A percentile compares a stretch with the other conserved stretches of the same genome.
These are phyloP conservation scores for Boeremia exigua DNA, from an alignment of 2,329 filamentous ascomycete species.

Conservation along the genomic window DNA sequence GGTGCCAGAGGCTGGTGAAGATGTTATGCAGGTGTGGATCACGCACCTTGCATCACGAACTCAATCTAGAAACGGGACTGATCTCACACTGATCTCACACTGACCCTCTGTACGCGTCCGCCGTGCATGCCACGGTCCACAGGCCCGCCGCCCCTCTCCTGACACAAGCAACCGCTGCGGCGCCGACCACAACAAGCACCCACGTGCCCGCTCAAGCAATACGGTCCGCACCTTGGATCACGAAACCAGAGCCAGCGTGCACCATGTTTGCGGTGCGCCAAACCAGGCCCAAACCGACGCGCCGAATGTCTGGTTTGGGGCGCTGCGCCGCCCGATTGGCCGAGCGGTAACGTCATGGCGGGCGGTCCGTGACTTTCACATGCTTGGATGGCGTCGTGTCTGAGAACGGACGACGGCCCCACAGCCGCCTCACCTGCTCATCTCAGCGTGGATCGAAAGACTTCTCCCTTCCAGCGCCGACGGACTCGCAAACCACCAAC, in stretches of 20 bases:
- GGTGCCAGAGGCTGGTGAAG: not conserved
- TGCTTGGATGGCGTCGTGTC: slow-evolving; percentile 6
- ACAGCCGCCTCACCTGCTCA: slow-evolving; percentile 20
- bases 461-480: not conserved
- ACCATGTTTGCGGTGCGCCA: not conserved
- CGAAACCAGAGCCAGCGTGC: not conserved
- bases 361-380: slow-evolving; percentile 21
- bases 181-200: slow-evolving; percentile 6
- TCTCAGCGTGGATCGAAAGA: slow-evolving; percentile 10
- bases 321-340: slow-evolving; percentile 17
- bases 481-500: not conserved
- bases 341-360: slow-evolving; percentile 15
- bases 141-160: not conserved
- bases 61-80: slow-evolving; percentile 6
- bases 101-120: slow-evolving; percentile 7
- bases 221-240: slow-evolving; percentile 5
- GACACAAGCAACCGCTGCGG: not conserved
- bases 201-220: slow-evolving; percentile 16
- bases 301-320: slow-evolving; percentile 5
- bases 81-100: not conserved
- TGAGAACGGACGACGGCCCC: slow-evolving; percentile 21
- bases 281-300: slow-evolving; percentile 6
- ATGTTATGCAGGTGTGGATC: slow-evolving; percentile 9
- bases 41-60: slow-evolving; percentile 6
- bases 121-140: slow-evolving; percentile 7